Percentiles rank a stretch among this genome's conserved stretches.
phyloP scores from a whole-genome alignment of 1,284 basidiomycete genomes.

The Xanthoconium separans region DNA sequence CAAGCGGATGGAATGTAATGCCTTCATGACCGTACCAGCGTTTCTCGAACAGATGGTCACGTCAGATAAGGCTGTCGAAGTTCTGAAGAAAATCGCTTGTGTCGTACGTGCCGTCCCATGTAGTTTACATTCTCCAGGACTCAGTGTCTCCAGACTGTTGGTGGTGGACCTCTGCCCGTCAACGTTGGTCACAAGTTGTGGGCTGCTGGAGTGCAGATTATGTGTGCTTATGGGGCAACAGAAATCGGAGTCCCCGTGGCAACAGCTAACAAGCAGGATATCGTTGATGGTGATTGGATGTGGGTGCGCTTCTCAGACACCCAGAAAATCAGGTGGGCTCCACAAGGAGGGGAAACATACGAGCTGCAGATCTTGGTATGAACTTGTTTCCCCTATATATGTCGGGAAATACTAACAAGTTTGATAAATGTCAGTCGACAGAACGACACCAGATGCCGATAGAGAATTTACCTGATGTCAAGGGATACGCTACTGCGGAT shows the following conservation, averaged over 20 bases:
- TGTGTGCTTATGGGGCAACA: conserved; percentile 21
- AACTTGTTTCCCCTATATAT: too few species aligned
- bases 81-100: conserved; percentile 4
- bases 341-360: too few species aligned
- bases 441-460: too few species aligned
- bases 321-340: too few species aligned
- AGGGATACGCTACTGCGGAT: conserved; percentile 31
- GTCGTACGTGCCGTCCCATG: conserved; percentile 13
- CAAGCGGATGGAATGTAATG: conserved; percentile 1
- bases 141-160: conserved; percentile 9
- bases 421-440: too few species aligned
- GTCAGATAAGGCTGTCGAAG: conserved; percentile 3
- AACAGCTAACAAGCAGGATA: background rate
- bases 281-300: conserved; percentile 27
- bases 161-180: conserved; percentile 19
- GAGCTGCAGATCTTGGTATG: too few species aligned
- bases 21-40: conserved; percentile 11
- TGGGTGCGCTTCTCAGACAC: too few species aligned
- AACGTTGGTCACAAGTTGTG: conserved; percentile 13
- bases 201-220: conserved; percentile 15
- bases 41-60: conserved; percentile 15
- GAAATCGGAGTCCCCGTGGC: conserved; percentile 13
- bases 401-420: too few species aligned
- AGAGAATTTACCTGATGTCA: conserved; percentile 12
- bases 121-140: background rate